Conservation (phyloP, 306 rosid species). For the Spatholobus suberectus region DNA sequence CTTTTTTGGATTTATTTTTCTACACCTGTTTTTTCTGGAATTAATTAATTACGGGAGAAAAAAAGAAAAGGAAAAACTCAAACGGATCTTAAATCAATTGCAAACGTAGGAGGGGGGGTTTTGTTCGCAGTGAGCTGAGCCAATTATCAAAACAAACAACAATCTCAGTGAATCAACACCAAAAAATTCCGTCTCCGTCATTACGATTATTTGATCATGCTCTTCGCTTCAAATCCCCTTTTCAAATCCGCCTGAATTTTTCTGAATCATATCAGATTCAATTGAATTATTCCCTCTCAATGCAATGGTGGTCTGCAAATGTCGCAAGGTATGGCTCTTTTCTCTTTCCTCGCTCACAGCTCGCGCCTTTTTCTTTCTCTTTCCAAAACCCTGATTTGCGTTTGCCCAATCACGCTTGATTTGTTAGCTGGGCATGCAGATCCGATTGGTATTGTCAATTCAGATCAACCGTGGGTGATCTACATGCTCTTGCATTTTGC, state of each 20-base stretch:
- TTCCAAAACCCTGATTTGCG: conserved; percentile 28
- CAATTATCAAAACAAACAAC: neutral
- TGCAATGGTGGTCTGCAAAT: conserved; percentile 99
- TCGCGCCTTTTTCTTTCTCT: neutral
- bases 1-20: too few species aligned
- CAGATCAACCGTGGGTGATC: conserved; percentile 45
- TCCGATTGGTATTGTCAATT: conserved; percentile 52
- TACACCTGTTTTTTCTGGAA: neutral
- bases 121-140: conserved; percentile 43
- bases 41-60: neutral
- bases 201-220: conserved; percentile 13
- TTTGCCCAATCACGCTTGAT: conserved; percentile 39
- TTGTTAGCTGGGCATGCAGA: conserved; percentile 46
- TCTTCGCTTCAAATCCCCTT: conserved; percentile 27
- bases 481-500: conserved; percentile 36
- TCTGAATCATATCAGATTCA: conserved; percentile 24
- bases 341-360: neutral
- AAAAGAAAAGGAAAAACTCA: conserved; percentile 9
- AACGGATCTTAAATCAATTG: conserved; percentile 62
- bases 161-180: neutral
- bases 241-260: conserved; percentile 20
- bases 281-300: conserved; percentile 44
- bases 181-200: neutral
- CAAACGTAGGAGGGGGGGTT: conserved; percentile 32
- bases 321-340: conserved; percentile 79